A percentile compares a stretch with the other conserved stretches of the same genome.
Conservation (phyloP, 2,329 filamentous ascomycete species). For the Setomelanomma holmii region DNA sequence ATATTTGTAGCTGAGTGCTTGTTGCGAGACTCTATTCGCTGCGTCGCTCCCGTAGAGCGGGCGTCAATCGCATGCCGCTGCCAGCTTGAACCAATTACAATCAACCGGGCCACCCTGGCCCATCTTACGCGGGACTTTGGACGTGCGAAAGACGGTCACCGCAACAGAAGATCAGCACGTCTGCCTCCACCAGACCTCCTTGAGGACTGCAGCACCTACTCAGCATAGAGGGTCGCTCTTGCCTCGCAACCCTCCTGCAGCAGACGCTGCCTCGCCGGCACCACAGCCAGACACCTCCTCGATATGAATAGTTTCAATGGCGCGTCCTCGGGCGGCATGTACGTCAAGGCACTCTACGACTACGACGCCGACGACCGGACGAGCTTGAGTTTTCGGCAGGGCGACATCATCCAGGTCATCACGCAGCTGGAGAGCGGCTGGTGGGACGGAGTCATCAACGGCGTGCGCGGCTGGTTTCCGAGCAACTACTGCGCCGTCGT, state of each 20-base stretch:
- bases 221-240: conserved; percentile 9
- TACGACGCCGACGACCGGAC: conserved; percentile 98
- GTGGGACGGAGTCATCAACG: conserved; percentile 99
- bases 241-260: conserved; percentile 14
- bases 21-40: conserved; percentile 38
- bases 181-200: conserved; percentile 12
- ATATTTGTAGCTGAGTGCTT: conserved; percentile 13
- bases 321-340: conserved; percentile 68
- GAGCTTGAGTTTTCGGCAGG: conserved; percentile 94
- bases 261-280: too few species aligned
- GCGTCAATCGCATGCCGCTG: conserved; percentile 42
- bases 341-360: conserved; percentile 91
- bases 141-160: conserved; percentile 24
- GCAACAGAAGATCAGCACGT: conserved; percentile 28
- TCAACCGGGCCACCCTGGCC: conserved; percentile 31
- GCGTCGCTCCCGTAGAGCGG: conserved; percentile 27
- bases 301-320: conserved; percentile 60
- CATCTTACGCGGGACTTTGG: conserved; percentile 35
- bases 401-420: conserved; percentile 97
- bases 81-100: conserved; percentile 45
- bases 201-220: neutral
- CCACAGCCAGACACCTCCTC: too few species aligned
- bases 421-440: conserved; percentile 97
- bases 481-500: conserved; percentile 98
- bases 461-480: conserved; percentile 96